Evolutionary conservation across 805 yeast genomes (phyloP).

Genomic region (Sugiyamaella chiloensis): DNA sequence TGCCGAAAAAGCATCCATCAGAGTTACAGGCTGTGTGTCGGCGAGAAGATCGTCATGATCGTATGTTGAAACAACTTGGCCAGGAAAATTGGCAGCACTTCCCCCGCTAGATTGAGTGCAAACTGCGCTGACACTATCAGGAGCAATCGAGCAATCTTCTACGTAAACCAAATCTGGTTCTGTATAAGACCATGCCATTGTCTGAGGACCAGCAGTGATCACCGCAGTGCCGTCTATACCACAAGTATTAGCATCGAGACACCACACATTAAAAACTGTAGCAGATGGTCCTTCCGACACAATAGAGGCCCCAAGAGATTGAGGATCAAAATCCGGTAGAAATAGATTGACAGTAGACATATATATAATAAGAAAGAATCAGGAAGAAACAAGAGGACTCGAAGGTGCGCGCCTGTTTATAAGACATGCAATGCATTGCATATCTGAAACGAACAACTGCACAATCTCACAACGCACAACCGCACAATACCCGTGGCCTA

Average conservation of each 20-base stretch:
- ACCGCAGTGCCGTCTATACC: neutral
- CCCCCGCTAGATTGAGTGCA: neutral
- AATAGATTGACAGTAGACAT: neutral
- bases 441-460: no score
- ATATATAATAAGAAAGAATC: no score
- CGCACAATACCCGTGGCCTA: no score
- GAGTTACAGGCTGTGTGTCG: neutral
- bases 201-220: slow-evolving; percentile 3
- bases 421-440: no score
- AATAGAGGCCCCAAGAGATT: slow-evolving; percentile 1
- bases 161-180: neutral
- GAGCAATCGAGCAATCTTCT: slow-evolving; percentile 1
- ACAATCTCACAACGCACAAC: no score
- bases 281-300: neutral
- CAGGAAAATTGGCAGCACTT: neutral
- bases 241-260: neutral
- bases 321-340: slow-evolving; percentile 2
- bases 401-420: no score
- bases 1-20: neutral
- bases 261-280: neutral
- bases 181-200: neutral
- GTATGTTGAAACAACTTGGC: neutral
- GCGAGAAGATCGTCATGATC: neutral
- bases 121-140: neutral
- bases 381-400: neutral